These are phyloP conservation scores for Aureobasidium sp. DNA, from an alignment of 2,329 filamentous ascomycete genomes.

Conservation along the genomic window DNA sequence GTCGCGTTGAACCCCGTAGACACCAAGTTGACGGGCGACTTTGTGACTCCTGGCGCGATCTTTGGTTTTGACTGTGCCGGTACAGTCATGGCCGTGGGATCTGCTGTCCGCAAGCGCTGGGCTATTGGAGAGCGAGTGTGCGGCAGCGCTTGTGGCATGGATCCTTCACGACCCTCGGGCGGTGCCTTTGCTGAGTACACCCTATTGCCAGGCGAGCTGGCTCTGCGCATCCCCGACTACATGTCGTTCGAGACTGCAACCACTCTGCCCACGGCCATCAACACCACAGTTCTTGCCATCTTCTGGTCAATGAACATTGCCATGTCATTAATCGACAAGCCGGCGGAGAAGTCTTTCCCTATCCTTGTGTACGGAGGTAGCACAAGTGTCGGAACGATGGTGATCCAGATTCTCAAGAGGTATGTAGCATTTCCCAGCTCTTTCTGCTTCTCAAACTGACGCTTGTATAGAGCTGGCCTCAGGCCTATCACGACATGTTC, in stretches of 20 bases:
- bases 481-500: conserved; percentile 42
- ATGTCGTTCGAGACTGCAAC: conserved; percentile 13
- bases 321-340: not conserved
- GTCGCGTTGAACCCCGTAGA: conserved; percentile 35
- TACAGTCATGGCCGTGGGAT: conserved; percentile 25
- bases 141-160: conserved; percentile 6
- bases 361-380: conserved; percentile 43
- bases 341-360: conserved; percentile 16
- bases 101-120: not conserved
- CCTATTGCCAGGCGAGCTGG: not conserved
- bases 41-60: conserved; percentile 25
- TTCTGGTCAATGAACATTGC: conserved; percentile 4
- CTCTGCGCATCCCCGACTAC: conserved; percentile 3
- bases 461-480: conserved; percentile 29
- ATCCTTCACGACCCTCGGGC: conserved; percentile 2
- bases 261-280: not conserved
- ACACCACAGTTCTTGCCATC: not conserved
- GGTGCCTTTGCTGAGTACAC: conserved; percentile 17
- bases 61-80: conserved; percentile 33
- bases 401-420: conserved; percentile 38
- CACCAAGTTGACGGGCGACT: conserved; percentile 28
- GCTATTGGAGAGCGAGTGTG: conserved; percentile 13
- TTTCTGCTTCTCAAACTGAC: not conserved
- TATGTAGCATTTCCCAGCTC: conserved; percentile 17
- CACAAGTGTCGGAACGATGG: conserved; percentile 38